A percentile compares a stretch with the other conserved stretches of the same genome.
Evolutionary conservation across 2,329 filamentous ascomycete genomes (phyloP).

Genomic region (Penicillium palitans): DNA sequence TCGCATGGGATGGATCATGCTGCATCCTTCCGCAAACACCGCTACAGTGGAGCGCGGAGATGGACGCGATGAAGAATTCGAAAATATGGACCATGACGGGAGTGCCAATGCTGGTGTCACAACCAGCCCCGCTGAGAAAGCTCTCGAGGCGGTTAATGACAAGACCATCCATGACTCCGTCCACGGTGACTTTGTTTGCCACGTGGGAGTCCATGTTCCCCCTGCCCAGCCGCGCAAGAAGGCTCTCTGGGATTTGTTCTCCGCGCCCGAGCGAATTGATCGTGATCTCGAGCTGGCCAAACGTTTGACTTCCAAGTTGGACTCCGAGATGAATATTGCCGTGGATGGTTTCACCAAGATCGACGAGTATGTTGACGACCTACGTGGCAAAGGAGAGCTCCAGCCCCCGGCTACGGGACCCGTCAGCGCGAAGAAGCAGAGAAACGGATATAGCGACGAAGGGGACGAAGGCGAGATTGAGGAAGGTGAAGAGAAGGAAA

Average conservation of each 20-base stretch:
- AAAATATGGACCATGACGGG: constrained; percentile 49
- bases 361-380: constrained; percentile 80
- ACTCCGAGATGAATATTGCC: constrained; percentile 75
- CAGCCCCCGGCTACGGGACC: constrained; percentile 58
- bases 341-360: constrained; percentile 78
- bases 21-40: constrained; percentile 74
- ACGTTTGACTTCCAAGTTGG: constrained; percentile 79
- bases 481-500: constrained; percentile 76
- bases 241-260: constrained; percentile 95
- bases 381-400: constrained; percentile 73
- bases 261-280: constrained; percentile 86
- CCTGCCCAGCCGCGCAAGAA: constrained; percentile 86
- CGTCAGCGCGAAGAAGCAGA: constrained; percentile 55
- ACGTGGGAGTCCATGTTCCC: constrained; percentile 93
- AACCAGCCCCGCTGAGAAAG: constrained; percentile 70
- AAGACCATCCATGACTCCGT: constrained; percentile 95
- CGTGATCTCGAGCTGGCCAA: constrained; percentile 83
- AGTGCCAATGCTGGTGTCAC: constrained; percentile 34
- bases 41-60: constrained; percentile 70
- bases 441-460: constrained; percentile 49
- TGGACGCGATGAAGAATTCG: constrained; percentile 66
- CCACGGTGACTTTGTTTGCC: constrained; percentile 93
- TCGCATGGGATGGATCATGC: constrained; percentile 96
- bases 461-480: constrained; percentile 63
- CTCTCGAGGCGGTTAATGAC: constrained; percentile 90